Evolutionary conservation across 192 early-diverging fungal genomes (phyloP), one percentile per base, ranked within the genome.

Genomic region (Backusella morwellensis): DNA sequence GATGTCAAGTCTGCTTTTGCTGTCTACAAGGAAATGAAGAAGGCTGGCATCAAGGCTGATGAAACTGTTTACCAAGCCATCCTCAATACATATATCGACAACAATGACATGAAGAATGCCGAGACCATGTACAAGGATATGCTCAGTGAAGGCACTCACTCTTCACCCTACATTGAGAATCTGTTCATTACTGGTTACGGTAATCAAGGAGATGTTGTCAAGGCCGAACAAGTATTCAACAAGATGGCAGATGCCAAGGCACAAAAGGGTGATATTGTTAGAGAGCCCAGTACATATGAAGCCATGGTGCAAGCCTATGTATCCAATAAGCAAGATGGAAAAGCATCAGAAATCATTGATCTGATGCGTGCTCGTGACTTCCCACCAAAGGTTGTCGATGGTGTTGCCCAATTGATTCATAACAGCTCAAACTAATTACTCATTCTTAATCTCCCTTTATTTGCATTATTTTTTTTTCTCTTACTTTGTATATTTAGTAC

Each of bases 281-380:
- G 86, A 66, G 89, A 88, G 69, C 89, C 89, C 0, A 88, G 86
- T 77, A 90, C 87, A n/a, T 90, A 86, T 78, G 86, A 87, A 75
- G 85, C 85, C 52, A 87, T 90, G 89, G 82, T 87, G 2, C 79
- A 82, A 32, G 86, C 78, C 17, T 88, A 88, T 63, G 15, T 87
- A 23, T 80, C 81, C 35, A 86, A 82, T 68, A 78, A 76, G 1
- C 50, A 81, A 70, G 67, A 83, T 12, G 68, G 77, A 26, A 81
- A 86, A 34, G 87, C 87, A n/a, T 72, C 54, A 38, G 74, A 52
- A 6, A 68, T 84, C n/a, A 54, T 84, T 6, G 70, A 75, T n/a
- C 32, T 67, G 32, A 75, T 86, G 73, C 72, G 78, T 35, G 35
- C 50, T 7, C 74, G 81, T 59, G 76, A 78, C n/a, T 84, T 84